Conservation (phyloP, 2,329 filamentous ascomycete species). For the Colletotrichum sp. region DNA sequence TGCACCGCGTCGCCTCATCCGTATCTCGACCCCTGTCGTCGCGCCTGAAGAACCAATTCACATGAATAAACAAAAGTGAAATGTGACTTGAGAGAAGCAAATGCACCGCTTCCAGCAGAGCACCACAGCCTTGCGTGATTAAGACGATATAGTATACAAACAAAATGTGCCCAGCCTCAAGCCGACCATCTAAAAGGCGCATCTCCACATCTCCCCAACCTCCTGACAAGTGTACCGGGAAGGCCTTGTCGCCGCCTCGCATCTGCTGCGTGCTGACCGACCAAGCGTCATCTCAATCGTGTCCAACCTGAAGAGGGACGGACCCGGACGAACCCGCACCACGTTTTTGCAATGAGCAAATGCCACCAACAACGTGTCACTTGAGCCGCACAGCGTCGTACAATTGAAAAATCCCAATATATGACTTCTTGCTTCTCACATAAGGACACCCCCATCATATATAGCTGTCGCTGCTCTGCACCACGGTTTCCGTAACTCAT, state of each 20-base stretch:
- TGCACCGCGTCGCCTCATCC: neutral
- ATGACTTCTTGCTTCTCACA: constrained; percentile 1
- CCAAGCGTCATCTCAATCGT: neutral
- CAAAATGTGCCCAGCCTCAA: constrained; percentile 7
- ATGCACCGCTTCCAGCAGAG: constrained; percentile 14
- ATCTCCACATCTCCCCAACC: neutral
- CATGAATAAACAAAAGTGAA: neutral
- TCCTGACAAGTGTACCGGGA: neutral
- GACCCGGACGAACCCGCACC: neutral
- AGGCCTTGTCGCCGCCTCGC: neutral
- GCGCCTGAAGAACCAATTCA: neutral
- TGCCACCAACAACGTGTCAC: neutral
- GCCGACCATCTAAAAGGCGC: neutral
- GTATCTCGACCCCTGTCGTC: neutral
- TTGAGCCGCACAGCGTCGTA: neutral
- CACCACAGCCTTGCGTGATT: constrained; percentile 17
- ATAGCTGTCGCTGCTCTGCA: neutral
- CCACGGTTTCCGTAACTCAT: neutral
- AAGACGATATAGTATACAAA: constrained; percentile 15
- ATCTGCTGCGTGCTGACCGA: neutral
- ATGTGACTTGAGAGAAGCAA: constrained; percentile 8
- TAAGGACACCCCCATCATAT: constrained; percentile 7
- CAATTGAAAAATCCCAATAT: neutral
- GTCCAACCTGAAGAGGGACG: neutral
- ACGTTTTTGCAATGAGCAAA: neutral